Base-by-base conservation (phyloP, 345 rosid species). In the Anastatica hierochuntica region DNA sequence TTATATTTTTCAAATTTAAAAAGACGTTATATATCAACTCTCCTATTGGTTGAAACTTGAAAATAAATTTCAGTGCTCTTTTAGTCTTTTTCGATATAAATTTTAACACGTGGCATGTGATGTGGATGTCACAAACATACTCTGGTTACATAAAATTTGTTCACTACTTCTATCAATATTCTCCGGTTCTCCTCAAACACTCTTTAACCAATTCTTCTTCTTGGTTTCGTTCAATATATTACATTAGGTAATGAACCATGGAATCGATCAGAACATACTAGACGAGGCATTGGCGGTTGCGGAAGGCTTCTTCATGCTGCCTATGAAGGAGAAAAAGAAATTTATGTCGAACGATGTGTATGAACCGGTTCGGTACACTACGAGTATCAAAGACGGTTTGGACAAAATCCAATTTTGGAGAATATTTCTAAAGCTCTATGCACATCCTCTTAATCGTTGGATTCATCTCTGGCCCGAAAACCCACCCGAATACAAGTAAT, bases 351-450 rank as follows among this genome's bases (percentile, higher is more conserved):
- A 51, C 12, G 80, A 79, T 44, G 83, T 87, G 23, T 38, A 63
- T 24, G 54, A 69, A 67, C 87, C 84, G 15, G 87, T 76, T 41
- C 63, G 96, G 29, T 81, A 81, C 15, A 69, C 53, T 9, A 77
- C 80, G 7, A 78, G 96, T 69, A 12, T 83, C 20, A 75, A 70
- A 51, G 83, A 79, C 2, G 83, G 83, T 9, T 6, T 53, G 1
- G 89, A 81, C 58, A 66, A 66, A 18, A 65, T 68, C 53, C 81
- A 81, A 21, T 75, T 66, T 21, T 77, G 92, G 87, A 81, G 92
- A 54, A 69, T 69, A 18, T 83, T 87, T 64, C 74, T 83, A 26
- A 81, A 87, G 67, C 89, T 75, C 47, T 79, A 87, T 56, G 83
- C 89, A 12, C 50, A 81, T 57, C 96, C 96, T 16, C 67, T 77